Evolutionary conservation across 2,329 filamentous ascomycete species (phyloP), one percentile per base, ranked within the genome.

Genomic region (Xylariales sp.): DNA sequence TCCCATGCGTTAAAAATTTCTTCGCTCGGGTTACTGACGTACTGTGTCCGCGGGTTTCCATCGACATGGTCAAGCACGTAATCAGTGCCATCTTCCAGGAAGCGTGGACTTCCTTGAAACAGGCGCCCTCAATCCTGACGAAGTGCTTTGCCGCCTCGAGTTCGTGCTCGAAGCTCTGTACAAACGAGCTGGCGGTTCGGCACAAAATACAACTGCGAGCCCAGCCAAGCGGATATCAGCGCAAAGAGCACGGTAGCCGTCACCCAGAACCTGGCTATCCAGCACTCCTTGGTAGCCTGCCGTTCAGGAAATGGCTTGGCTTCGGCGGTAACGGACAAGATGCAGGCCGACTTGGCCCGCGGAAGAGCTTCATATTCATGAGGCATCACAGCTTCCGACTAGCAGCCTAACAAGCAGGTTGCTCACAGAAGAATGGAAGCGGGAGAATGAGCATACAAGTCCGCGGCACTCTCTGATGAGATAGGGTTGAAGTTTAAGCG

Each of bases 51-150:
- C n/a, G 29, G 29, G 12, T 31, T 31, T 7, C 29, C 29, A 31
- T 31, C 29, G 29, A 15, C 29, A 14, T 7, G 29, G 7, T 31
- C 29, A 9, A 15, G 29, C 29, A 31, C 8, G 29, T 14, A 31
- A 14, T 31, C 29, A 31, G 29, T 31, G n/a, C 29, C 29, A 31
- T 31, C n/a, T 31, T 31, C 29, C n/a, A 14, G 7, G 29, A 31
- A 31, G 7, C 29, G n/a, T 3, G 29, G 29, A 14, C n/a, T 31
- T 31, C 29, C 8, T 15, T 31, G 29, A 14, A 31, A 31, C 29
- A 31, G 3, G 29, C 29, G n/a, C 29, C 29, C 29, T 31, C 29
- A 31, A 31, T 31, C 29, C 29, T 31, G 29, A 31, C 29, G 8
- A 31, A 31, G 29, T 31, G 29, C 8, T 31, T 14, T 3, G 29